Base-by-base conservation (phyloP, 352 stramenopile species). In the Phytophthora sojae region DNA sequence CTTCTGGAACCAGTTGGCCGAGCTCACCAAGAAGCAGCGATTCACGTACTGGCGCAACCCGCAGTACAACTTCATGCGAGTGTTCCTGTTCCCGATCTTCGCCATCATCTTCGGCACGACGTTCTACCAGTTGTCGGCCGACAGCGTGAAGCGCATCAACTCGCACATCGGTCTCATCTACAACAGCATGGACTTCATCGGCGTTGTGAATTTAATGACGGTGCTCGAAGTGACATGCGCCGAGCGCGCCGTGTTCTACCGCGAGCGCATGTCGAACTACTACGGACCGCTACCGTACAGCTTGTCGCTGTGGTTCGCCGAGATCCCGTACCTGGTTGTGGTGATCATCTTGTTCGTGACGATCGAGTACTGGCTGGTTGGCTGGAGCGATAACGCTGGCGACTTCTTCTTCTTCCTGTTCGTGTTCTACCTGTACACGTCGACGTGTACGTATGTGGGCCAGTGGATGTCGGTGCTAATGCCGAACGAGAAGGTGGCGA, bases 391-490 rank as follows among this genome's bases (percentile, higher is more conserved):
- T 2, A 51, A 64, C 8, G 74, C 62, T 0, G 67, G 49, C 19
- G 67, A 80, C 35, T 76, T 71, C 62, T 71, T 83, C 66, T 79
- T 82, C 47, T 72, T 67, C 51, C 37, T 67, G 39, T 57, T 65
- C 11, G 25, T 67, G 14, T 88, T 85, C 61, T 87, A 77, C 77
- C 55, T 87, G 17, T 87, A 83, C 77, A 85, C 80, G 14, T 85
- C 80, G 19, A 72, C 71, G 1, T 88, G 77, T 57, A 88, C 80
- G 50, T 88, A 83, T 61, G 61, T 87, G 12, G 82, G 82, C 9
- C 82, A 90, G 67, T 90, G 80, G 80, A 90, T 90, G 82, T 75
- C 80, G n/a, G 82, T 73, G 44, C 64, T 90, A 58, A 86, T 73
- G 71, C 82, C 82, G 21, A 90, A 88, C 61, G 61, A 73, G 47